Conservation (phyloP, 805 yeast species). For the Candida incommunis region DNA sequence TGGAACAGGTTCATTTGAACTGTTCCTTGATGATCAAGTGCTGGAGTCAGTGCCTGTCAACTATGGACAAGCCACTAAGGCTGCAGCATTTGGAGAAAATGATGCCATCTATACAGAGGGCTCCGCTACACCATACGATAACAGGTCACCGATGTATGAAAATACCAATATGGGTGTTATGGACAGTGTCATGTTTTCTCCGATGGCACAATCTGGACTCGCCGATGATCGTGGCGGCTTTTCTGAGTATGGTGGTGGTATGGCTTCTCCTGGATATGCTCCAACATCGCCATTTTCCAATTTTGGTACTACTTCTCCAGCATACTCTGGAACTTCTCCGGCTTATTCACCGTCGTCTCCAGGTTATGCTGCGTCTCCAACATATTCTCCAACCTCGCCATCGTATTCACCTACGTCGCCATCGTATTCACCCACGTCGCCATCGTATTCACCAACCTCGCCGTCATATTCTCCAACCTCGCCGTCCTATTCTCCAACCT, state of each 20-base stretch:
- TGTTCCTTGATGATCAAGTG: slow-evolving; percentile 83
- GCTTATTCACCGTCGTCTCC: slow-evolving; percentile 44
- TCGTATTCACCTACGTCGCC: slow-evolving; percentile 59
- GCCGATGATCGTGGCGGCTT: slow-evolving; percentile 73
- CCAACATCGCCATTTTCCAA: slow-evolving; percentile 66
- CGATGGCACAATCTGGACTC: slow-evolving; percentile 76
- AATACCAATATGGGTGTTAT: slow-evolving; percentile 29
- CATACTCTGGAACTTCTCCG: slow-evolving; percentile 24
- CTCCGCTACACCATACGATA: slow-evolving; percentile 84
- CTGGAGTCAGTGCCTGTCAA: slow-evolving; percentile 51
- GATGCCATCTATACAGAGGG: slow-evolving; percentile 41
- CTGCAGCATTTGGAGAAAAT: slow-evolving; percentile 27
- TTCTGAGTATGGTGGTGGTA: slow-evolving; percentile 73
- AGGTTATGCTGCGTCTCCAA: slow-evolving; percentile 36
- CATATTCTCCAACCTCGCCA: slow-evolving; percentile 42
- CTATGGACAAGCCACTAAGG: slow-evolving; percentile 20
- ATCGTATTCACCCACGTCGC: slow-evolving; percentile 53
- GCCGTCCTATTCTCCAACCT: slow-evolving; percentile 61
- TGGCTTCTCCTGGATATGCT: slow-evolving; percentile 50
- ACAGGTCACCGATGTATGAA: slow-evolving; percentile 34
- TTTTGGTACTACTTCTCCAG: slow-evolving; percentile 47
- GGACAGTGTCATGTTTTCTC: slow-evolving; percentile 68
- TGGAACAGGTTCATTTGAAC: slow-evolving; percentile 97
- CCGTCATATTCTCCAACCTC: slow-evolving; percentile 40
- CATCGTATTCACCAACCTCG: slow-evolving; percentile 64